phyloP scores from a whole-genome alignment of 805 yeast genomes.

The Peterozyma xylosa region DNA sequence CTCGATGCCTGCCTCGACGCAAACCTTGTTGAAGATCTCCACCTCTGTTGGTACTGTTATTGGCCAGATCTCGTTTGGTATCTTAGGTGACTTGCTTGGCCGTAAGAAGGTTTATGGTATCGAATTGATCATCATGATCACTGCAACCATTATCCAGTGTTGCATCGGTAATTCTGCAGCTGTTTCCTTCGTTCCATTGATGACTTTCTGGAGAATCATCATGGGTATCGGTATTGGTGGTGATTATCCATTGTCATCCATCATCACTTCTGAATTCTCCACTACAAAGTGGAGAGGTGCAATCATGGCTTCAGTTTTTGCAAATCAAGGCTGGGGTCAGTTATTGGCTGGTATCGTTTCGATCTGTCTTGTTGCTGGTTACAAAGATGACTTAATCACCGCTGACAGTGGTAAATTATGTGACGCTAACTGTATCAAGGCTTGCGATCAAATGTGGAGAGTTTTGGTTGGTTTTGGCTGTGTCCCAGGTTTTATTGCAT shows the following conservation, averaged over 20 bases:
- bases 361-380: conserved; percentile 66
- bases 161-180: conserved; percentile 65
- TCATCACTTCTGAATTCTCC: conserved; percentile 86
- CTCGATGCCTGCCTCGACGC: conserved; percentile 55
- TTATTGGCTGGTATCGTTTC: conserved; percentile 82
- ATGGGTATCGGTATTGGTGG: conserved; percentile 98
- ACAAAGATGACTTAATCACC: conserved; percentile 49
- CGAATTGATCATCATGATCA: conserved; percentile 79
- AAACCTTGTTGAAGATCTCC: conserved; percentile 74
- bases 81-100: conserved; percentile 73
- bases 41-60: conserved; percentile 92
- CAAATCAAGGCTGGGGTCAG: conserved; percentile 97
- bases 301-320: conserved; percentile 92
- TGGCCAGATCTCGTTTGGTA: conserved; percentile 84
- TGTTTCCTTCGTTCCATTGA: conserved; percentile 63
- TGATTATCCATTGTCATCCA: conserved; percentile 92
- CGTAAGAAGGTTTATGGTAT: conserved; percentile 84
- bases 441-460: conserved; percentile 95
- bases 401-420: conserved; percentile 56
- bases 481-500: conserved; percentile 79
- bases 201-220: conserved; percentile 71
- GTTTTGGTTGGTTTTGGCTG: conserved; percentile 82
- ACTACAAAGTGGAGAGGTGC: conserved; percentile 98
- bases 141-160: conserved; percentile 75
- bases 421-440: conserved; percentile 59